These are phyloP conservation scores for Russula ochroleuca DNA, from an alignment of 768 basidiomycete species.

Conservation along the genomic window DNA sequence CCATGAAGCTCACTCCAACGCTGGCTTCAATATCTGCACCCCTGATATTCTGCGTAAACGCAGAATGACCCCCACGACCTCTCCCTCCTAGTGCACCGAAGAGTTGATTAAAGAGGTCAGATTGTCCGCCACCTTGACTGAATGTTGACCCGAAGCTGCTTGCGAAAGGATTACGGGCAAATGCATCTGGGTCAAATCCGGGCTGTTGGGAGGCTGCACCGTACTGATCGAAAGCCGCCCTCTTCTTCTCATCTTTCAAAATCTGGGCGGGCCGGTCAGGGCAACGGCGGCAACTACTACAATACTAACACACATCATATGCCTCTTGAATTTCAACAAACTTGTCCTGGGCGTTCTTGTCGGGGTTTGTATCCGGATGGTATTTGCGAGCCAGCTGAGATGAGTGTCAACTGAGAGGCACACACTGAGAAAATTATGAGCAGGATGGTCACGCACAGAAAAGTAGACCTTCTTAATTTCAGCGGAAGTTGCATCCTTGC, in stretches of 20 bases:
- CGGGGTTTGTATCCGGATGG: conserved; percentile 96
- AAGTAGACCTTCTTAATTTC: conserved; percentile 99
- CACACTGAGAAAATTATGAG: conserved; percentile 5
- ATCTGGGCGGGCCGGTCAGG: conserved; percentile 46
- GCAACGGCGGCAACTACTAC: conserved; percentile 10
- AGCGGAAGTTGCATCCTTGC: conserved; percentile 70
- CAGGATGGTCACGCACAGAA: conserved; percentile 52
- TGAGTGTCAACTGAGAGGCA: conserved; percentile 25
- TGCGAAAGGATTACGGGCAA: conserved; percentile 36
- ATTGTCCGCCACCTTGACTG: conserved; percentile 41
- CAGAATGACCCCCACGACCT: conserved; percentile 41
- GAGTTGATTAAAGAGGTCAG: conserved; percentile 80
- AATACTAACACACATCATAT: conserved; percentile 71
- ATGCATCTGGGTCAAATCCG: conserved; percentile 90
- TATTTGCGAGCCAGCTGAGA: conserved; percentile 94
- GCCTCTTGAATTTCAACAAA: conserved; percentile 97
- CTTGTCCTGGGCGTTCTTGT: conserved; percentile 83
- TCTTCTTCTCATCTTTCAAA: conserved; percentile 92
- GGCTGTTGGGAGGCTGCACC: conserved; percentile 89
- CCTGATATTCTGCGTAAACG: conserved; percentile 43
- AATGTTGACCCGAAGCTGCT: conserved; percentile 53
- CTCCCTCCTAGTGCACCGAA: conserved; percentile 66
- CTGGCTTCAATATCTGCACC: conserved; percentile 82
- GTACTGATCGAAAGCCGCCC: conserved; percentile 85
- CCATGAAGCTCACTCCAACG: conserved; percentile 79